These are phyloP conservation scores for Theileria orientalis DNA, from an alignment of 169 alveolate genomes.

Conservation along the genomic window DNA sequence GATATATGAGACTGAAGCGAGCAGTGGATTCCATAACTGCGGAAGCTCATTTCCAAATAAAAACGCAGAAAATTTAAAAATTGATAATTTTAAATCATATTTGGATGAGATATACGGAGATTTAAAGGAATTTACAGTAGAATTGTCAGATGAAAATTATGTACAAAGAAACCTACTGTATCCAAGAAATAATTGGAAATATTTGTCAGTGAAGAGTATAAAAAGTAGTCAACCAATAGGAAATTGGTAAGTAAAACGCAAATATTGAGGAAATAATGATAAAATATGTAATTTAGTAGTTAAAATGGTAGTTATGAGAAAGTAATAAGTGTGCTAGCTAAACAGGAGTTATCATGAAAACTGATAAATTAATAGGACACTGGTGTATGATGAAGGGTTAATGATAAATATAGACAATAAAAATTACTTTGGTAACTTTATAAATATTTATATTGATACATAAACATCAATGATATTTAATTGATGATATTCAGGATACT, in stretches of 20 bases:
- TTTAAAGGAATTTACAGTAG: conserved; percentile 23
- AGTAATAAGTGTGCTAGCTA: not conserved
- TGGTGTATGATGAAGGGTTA: conserved; percentile 67
- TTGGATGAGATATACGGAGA: conserved; percentile 31
- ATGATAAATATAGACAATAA: conserved; percentile 35
- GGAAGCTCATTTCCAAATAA: conserved; percentile 58
- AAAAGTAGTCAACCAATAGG: conserved; percentile 19
- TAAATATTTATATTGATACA: not conserved
- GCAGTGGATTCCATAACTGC: conserved; percentile 31
- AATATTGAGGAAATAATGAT: not conserved
- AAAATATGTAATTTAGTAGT: not conserved
- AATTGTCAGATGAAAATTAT: conserved; percentile 48
- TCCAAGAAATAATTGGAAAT: conserved; percentile 60
- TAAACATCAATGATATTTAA: not conserved
- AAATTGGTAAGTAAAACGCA: conserved; percentile 15
- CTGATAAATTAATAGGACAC: conserved; percentile 61
- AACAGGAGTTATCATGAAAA: too few species aligned
- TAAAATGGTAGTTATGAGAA: not conserved
- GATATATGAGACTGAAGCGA: conserved; percentile 26
- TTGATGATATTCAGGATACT: conserved; percentile 21
- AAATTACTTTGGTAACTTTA: conserved; percentile 36
- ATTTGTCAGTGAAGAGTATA: conserved; percentile 20
- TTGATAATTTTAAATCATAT: conserved; percentile 35
- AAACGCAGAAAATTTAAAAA: conserved; percentile 47
- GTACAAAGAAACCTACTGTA: conserved; percentile 16